Conservation (phyloP, 331 rosid genomes). For the Acacia pycnantha region DNA sequence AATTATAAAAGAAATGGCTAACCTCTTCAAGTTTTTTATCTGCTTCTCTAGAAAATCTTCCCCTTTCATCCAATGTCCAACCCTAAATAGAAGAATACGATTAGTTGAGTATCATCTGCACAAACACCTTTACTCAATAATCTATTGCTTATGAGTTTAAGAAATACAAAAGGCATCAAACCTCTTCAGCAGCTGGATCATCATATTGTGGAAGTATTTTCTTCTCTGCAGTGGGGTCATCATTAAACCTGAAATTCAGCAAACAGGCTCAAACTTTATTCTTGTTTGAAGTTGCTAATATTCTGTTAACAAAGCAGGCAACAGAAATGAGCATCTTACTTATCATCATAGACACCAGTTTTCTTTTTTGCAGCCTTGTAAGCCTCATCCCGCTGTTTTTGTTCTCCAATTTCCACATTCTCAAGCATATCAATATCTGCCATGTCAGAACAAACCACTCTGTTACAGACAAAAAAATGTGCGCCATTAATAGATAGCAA, state of each 20-base stretch:
- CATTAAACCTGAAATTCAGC: slow-evolving; percentile 69
- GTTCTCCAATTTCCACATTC: slow-evolving; percentile 91
- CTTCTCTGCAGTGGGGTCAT: slow-evolving; percentile 69
- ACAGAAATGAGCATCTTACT: slow-evolving; percentile 49
- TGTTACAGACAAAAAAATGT: slow-evolving; percentile 18
- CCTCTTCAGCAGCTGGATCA: slow-evolving; percentile 78
- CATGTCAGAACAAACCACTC: slow-evolving; percentile 39
- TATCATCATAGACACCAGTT: slow-evolving; percentile 73
- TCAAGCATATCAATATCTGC: slow-evolving; percentile 90
- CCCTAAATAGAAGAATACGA: slow-evolving; percentile 50
- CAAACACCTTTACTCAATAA: not conserved
- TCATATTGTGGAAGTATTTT: slow-evolving; percentile 90
- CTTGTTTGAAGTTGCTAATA: slow-evolving; percentile 10
- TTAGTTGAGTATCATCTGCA: slow-evolving; percentile 18
- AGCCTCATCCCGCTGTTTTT: slow-evolving; percentile 75
- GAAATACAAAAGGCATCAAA: slow-evolving; percentile 25
- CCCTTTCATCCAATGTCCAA: slow-evolving; percentile 72
- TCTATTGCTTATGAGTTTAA: slow-evolving; percentile 7
- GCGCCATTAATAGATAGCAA: slow-evolving; percentile 29
- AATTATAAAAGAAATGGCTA: slow-evolving; percentile 20
- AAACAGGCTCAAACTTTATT: slow-evolving; percentile 9
- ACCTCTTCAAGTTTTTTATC: slow-evolving; percentile 92
- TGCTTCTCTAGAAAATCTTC: slow-evolving; percentile 73
- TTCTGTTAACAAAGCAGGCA: not conserved
- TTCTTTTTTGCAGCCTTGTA: slow-evolving; percentile 91